Base-by-base conservation (phyloP, 495 filamentous ascomycete genomes). In the Endocarpon pusillum region DNA sequence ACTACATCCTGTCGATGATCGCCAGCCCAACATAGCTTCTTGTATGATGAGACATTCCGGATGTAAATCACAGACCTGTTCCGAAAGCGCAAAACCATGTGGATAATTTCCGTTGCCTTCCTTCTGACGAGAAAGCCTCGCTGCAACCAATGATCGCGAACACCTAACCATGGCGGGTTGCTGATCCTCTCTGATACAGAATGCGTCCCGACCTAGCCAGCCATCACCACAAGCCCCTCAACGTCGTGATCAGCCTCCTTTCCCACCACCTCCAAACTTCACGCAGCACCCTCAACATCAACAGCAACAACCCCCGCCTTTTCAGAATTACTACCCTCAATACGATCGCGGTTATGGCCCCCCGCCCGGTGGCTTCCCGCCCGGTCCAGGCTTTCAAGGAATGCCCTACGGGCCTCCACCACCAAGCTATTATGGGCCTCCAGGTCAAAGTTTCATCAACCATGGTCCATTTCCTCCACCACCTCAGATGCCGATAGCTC, bases 71-170 rank as follows among this genome's bases (percentile, higher is more conserved):
- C 74, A 76, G 53, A 63, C 55, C 56, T 61, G 58, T 60, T 64
- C 60, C 50, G 74, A 85, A 73, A 81, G 82, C 82, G 80, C 81
- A 92, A 89, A 76, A 77, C 60, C 63, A 66, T 54, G 92, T 84
- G 86, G 71, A 84, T 92, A 58, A 77, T 81, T 78, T 91, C 83
- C 86, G 85, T 93, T 94, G 86, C 85, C 85, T 93, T 94, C 86
- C 85, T 93, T 91, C 85, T 94, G 85, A 84, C 62, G 5, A 31
- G 28, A 31, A 31, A 14, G 5, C 28, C 12, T 25, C n/a, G n/a
- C n/a, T n/a, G 23, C 8, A 8, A 12, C 12, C 12, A 12, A 15
- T 31, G 28, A n/a, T 31, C 28, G 19, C 28, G 7, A 5, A 31
- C 14, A 31, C 23, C 23, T 38, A 23, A n/a, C 20, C 19, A 33